phyloP scores from a whole-genome alignment of 2,329 filamentous ascomycete genomes.

The Septoria linicola region DNA sequence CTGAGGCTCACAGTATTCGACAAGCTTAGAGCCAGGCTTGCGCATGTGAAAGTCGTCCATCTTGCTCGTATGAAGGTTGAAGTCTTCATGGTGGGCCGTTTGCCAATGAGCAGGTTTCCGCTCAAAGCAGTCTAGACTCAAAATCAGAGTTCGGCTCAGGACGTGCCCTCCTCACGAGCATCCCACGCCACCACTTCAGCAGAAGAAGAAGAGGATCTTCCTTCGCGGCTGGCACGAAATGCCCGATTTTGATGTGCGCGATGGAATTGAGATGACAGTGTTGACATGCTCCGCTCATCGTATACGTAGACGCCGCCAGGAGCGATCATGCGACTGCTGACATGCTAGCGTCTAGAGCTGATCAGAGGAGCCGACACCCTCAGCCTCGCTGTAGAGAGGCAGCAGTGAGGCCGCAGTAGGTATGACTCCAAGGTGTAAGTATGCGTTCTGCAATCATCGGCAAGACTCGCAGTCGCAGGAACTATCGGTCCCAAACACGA shows the following conservation, averaged over 20 bases:
- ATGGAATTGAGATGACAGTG: neutral
- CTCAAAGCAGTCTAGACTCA: neutral
- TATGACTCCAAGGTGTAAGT: neutral
- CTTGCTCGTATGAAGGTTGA: neutral
- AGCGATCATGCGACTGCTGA: neutral
- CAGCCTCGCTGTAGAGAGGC: neutral
- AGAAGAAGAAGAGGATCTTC: too few relatives aligned
- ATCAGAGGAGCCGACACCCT: neutral
- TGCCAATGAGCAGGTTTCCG: conserved; percentile 8
- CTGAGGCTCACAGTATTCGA: too few relatives aligned
- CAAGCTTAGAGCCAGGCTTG: neutral
- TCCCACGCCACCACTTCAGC: too few relatives aligned
- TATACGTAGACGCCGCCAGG: neutral
- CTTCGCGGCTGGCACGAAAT: neutral
- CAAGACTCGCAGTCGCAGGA: too few relatives aligned
- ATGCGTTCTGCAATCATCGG: too few relatives aligned
- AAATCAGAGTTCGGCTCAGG: neutral
- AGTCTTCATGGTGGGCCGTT: neutral
- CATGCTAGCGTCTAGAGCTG: neutral
- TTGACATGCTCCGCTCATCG: neutral
- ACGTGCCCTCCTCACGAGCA: neutral
- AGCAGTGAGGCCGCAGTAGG: neutral
- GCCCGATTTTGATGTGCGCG: neutral
- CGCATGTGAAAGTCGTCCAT: neutral
- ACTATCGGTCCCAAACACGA: too few relatives aligned